These are phyloP conservation scores for Friedmanniomyces simplex DNA, from an alignment of 495 filamentous ascomycete genomes.

Conservation along the genomic window DNA sequence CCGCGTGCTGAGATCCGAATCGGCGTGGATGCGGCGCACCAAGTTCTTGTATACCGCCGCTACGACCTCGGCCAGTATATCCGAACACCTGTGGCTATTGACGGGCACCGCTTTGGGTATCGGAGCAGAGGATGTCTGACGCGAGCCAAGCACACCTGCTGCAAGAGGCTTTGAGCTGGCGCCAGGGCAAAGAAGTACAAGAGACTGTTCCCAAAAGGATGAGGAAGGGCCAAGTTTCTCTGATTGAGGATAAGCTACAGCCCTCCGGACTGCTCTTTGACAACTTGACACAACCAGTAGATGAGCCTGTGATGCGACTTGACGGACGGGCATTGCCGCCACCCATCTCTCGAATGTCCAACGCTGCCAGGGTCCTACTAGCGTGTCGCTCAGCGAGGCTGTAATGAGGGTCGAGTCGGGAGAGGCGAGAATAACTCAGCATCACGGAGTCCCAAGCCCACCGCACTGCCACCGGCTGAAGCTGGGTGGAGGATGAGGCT, in stretches of 20 bases:
- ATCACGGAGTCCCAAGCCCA: neutral
- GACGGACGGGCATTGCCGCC: neutral
- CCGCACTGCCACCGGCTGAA: neutral
- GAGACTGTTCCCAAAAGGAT: slow-evolving; percentile 11
- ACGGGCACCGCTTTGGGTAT: slow-evolving; percentile 42
- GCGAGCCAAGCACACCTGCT: slow-evolving; percentile 6
- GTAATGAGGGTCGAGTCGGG: slow-evolving; percentile 8
- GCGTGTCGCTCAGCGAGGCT: slow-evolving; percentile 45
- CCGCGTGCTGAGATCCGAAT: slow-evolving; percentile 70
- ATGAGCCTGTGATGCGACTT: neutral
- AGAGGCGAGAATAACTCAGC: neutral
- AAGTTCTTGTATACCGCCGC: slow-evolving; percentile 78
- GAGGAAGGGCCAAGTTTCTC: slow-evolving; percentile 66
- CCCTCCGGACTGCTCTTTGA: neutral
- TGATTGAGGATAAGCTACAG: slow-evolving; percentile 34
- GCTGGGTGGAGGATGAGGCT: neutral
- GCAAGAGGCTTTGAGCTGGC: neutral
- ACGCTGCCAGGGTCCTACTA: neutral
- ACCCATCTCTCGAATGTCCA: neutral
- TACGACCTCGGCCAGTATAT: slow-evolving; percentile 60
- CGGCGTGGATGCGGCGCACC: slow-evolving; percentile 64
- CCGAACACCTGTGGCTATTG: slow-evolving; percentile 31
- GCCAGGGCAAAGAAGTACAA: neutral
- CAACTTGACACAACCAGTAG: neutral
- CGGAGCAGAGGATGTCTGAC: neutral